Evolutionary conservation across 495 filamentous ascomycete genomes (phyloP).

Genomic region (Pseudevernia furfuracea): DNA sequence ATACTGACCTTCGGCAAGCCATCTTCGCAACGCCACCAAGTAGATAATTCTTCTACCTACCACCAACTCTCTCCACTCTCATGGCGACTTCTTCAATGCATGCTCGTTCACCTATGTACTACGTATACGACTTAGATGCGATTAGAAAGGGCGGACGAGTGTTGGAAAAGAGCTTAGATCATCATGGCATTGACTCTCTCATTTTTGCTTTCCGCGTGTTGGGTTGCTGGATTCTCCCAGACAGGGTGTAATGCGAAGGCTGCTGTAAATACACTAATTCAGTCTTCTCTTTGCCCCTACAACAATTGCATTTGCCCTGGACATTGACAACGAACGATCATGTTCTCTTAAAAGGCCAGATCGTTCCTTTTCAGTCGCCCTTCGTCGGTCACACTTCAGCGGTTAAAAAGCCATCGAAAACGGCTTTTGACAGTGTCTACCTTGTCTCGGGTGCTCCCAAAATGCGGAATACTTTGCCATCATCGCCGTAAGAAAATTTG

Average conservation of each 20-base stretch:
- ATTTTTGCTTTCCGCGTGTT: neutral
- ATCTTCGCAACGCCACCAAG: constrained; percentile 30
- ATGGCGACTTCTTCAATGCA: constrained; percentile 5
- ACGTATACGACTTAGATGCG: constrained; percentile 14
- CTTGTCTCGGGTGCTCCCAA: too few species aligned
- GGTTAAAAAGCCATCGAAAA: too few species aligned
- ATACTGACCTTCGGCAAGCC: constrained; percentile 18
- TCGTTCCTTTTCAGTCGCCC: too few species aligned
- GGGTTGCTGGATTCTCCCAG: neutral
- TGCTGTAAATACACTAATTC: constrained; percentile 15
- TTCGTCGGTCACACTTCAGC: too few species aligned
- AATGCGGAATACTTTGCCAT: neutral
- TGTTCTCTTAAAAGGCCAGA: too few species aligned
- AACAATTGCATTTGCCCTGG: too few species aligned
- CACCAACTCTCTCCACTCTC: constrained; percentile 16
- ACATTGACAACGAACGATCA: too few species aligned
- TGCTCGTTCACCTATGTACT: constrained; percentile 8
- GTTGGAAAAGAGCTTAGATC: constrained; percentile 3
- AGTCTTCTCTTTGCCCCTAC: neutral
- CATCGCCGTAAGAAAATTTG: constrained; percentile 4
- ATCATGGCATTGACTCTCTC: neutral
- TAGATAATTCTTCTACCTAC: constrained; percentile 19
- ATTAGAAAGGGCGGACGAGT: constrained; percentile 4
- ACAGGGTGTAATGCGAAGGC: neutral
- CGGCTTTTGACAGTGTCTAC: too few species aligned